Conservation (phyloP, 2,329 filamentous ascomycete genomes). For the Dothideomycetidae sp. region DNA sequence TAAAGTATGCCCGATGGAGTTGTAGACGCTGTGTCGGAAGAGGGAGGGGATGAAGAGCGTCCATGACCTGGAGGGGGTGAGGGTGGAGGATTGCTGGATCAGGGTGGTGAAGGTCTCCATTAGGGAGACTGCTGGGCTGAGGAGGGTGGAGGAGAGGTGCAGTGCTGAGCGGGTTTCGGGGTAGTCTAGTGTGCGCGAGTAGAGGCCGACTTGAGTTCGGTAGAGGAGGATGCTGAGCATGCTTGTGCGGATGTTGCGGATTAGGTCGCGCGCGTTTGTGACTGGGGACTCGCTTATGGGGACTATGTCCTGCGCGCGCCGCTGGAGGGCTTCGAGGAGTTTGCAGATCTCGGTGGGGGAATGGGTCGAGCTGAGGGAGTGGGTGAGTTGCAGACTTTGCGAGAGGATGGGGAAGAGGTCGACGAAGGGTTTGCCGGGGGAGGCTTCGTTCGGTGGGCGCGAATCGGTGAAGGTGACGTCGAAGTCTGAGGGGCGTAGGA, state of each 20-base stretch:
- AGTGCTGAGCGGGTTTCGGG: background rate
- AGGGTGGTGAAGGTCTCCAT: conserved; percentile 1
- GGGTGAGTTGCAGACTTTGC: conserved; percentile 1
- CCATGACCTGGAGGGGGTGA: background rate
- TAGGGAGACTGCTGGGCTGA: background rate
- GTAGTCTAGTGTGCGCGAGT: background rate
- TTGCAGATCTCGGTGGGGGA: background rate
- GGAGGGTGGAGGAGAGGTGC: background rate
- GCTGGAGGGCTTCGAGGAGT: background rate
- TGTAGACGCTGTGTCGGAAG: conserved; percentile 1
- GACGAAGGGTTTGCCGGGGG: background rate
- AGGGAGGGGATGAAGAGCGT: conserved; percentile 2
- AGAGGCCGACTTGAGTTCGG: conserved; percentile 1
- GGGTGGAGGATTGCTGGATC: background rate
- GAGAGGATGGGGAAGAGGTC: conserved; percentile 1
- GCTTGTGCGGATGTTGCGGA: background rate
- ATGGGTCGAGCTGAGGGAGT: background rate
- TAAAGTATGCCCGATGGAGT: conserved; percentile 1
- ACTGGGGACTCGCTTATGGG: background rate
- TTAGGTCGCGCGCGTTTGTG: background rate
- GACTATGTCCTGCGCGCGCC: background rate
- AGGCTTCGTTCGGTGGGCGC: too few species aligned
- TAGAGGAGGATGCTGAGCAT: background rate
- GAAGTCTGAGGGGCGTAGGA: conserved; percentile 3
- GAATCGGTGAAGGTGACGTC: background rate